A percentile compares a stretch with the other conserved stretches of the same genome.
Evolutionary conservation across 257 asterid genomes (phyloP).

Genomic region (Nicotiana obtusifolia): DNA sequence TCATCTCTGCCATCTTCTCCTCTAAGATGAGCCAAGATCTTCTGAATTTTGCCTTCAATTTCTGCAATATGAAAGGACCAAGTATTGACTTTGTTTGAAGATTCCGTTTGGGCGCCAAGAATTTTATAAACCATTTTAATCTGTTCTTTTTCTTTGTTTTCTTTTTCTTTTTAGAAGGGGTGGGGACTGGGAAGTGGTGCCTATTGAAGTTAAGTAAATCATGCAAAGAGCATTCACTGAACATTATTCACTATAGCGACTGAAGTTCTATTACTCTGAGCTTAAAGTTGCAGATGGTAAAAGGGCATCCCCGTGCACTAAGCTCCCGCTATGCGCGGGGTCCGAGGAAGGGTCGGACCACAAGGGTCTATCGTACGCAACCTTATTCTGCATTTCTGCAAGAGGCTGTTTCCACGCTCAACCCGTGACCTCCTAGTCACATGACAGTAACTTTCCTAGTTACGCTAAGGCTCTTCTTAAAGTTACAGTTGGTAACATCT

Average conservation of each 20-base stretch:
- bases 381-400: too few species aligned
- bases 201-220: too few species aligned
- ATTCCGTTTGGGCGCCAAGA: neutral
- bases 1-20: slow-evolving; percentile 42
- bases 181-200: neutral
- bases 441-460: too few species aligned
- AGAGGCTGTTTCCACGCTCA: too few species aligned
- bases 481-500: neutral
- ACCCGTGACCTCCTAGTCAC: too few species aligned
- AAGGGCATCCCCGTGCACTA: too few species aligned
- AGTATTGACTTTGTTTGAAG: neutral
- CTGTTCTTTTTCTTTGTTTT: too few species aligned
- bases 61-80: slow-evolving; percentile 40
- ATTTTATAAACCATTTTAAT: neutral
- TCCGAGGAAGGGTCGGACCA: too few species aligned
- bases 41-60: slow-evolving; percentile 66
- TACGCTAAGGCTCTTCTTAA: too few species aligned
- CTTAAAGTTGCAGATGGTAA: neutral
- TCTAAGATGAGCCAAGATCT: slow-evolving; percentile 48
- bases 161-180: neutral
- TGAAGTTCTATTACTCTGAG: neutral
- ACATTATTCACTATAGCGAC: neutral
- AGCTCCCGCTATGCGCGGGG: too few species aligned
- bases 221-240: neutral
- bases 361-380: too few species aligned